A percentile compares a stretch with the other conserved stretches of the same genome.
Conservation (phyloP, 176 grass and related monocot genomes). For the Dactylis glomerata region DNA sequence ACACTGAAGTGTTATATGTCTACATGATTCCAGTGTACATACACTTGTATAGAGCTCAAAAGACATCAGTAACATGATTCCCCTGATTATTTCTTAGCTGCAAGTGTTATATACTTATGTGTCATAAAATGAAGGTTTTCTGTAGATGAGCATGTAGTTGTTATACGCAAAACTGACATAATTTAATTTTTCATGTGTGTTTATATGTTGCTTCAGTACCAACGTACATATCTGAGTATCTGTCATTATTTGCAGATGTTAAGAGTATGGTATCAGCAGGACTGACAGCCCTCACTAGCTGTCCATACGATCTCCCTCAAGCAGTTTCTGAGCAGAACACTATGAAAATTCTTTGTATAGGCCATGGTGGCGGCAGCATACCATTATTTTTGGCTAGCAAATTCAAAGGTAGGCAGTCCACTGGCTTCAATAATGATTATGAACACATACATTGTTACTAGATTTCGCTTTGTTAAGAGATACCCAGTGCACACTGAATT, state of each 20-base stretch:
- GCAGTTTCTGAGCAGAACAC: constrained; percentile 57
- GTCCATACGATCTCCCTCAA: constrained; percentile 60
- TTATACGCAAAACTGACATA: background rate
- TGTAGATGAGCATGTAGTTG: constrained; percentile 1
- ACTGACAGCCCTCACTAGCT: constrained; percentile 55
- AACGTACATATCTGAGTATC: constrained; percentile 21
- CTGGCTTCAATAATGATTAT: background rate
- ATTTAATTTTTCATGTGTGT: background rate
- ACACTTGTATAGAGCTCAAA: background rate
- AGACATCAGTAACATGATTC: constrained; percentile 1
- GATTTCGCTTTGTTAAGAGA: background rate
- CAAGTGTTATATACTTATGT: constrained; percentile 15
- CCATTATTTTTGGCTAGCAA: constrained; percentile 86
- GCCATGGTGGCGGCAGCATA: constrained; percentile 84
- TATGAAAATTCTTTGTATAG: constrained; percentile 77
- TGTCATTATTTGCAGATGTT: constrained; percentile 53
- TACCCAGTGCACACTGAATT: background rate
- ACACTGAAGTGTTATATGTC: too few relatives aligned
- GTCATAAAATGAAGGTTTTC: background rate
- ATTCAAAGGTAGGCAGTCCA: constrained; percentile 56
- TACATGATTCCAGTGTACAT: background rate
- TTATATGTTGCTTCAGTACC: background rate
- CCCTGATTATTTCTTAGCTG: background rate
- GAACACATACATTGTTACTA: background rate
- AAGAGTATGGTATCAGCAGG: constrained; percentile 84